Conservation (phyloP, 2,329 filamentous ascomycete genomes). For the Gyromitra esculenta region DNA sequence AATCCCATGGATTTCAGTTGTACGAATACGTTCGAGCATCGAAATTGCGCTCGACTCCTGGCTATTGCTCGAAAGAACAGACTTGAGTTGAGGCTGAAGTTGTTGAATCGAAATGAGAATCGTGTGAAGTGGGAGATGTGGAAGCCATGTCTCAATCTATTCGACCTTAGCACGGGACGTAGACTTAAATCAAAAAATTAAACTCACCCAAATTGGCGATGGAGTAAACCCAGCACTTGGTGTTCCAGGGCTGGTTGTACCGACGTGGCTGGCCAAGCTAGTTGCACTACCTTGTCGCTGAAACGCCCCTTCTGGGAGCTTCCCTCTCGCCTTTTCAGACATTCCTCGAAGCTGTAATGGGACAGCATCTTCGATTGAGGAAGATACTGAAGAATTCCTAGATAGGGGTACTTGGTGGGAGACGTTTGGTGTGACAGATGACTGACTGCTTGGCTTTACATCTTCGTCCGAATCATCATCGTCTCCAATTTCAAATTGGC, state of each 20-base stretch:
- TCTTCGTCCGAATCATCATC: conserved; percentile 76
- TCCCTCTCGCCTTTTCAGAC: conserved; percentile 96
- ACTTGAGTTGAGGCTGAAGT: conserved; percentile 67
- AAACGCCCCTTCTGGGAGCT: conserved; percentile 89
- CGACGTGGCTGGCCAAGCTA: conserved; percentile 75
- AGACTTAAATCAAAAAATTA: neutral
- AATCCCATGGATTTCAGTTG: conserved; percentile 73
- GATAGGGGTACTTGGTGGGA: conserved; percentile 66
- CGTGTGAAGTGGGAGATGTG: conserved; percentile 87
- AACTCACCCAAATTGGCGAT: conserved; percentile 74
- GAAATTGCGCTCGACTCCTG: conserved; percentile 61
- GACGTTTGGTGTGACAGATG: conserved; percentile 64
- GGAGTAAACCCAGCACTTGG: conserved; percentile 76
- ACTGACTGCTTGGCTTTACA: conserved; percentile 65
- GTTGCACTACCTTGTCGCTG: conserved; percentile 90
- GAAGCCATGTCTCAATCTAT: conserved; percentile 89
- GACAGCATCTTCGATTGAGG: conserved; percentile 77
- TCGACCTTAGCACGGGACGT: conserved; percentile 15
- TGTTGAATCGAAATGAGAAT: conserved; percentile 80
- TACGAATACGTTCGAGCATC: conserved; percentile 67
- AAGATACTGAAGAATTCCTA: conserved; percentile 74
- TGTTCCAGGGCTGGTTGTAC: conserved; percentile 65
- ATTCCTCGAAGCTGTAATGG: conserved; percentile 86
- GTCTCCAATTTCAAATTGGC: conserved; percentile 87
- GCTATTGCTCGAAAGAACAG: conserved; percentile 63